Percentiles rank a stretch among this genome's conserved stretches.
Evolutionary conservation across 768 basidiomycete genomes (phyloP).

Genomic region (Boletus insuetus): DNA sequence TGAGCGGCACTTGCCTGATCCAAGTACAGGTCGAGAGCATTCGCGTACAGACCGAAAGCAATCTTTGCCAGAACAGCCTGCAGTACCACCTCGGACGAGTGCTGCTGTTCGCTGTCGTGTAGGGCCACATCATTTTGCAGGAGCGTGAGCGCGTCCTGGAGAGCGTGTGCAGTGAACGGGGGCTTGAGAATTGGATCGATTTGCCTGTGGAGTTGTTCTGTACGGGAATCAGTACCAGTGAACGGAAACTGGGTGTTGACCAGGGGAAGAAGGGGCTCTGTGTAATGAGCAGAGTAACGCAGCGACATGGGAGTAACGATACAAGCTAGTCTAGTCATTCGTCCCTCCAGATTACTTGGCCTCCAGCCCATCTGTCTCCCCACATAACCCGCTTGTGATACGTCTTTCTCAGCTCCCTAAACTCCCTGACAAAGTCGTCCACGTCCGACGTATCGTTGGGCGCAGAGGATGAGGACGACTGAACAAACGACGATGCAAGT

Average conservation of each 20-base stretch:
- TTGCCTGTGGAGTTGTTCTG: constrained; percentile 10
- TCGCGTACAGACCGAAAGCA: constrained; percentile 57
- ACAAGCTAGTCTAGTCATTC: constrained; percentile 29
- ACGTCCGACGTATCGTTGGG: constrained; percentile 46
- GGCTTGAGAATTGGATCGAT: constrained; percentile 21
- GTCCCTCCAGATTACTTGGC: constrained; percentile 85
- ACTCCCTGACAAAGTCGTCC: constrained; percentile 85
- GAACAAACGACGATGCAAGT: constrained; percentile 79
- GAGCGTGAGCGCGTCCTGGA: constrained; percentile 14
- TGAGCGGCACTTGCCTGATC: constrained; percentile 69
- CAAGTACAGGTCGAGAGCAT: constrained; percentile 63
- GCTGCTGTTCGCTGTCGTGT: not conserved
- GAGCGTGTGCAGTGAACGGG: constrained; percentile 16
- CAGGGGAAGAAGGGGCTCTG: constrained; percentile 21
- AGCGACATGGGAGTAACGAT: constrained; percentile 12
- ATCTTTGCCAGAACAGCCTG: constrained; percentile 48
- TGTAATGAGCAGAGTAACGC: constrained; percentile 29
- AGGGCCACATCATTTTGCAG: constrained; percentile 12
- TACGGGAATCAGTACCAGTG: constrained; percentile 3
- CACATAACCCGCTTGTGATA: constrained; percentile 94
- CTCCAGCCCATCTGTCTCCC: constrained; percentile 82
- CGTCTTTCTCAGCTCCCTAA: constrained; percentile 81
- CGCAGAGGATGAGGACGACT: constrained; percentile 43
- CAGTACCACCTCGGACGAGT: constrained; percentile 5
- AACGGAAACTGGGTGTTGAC: constrained; percentile 8